phyloP scores from a whole-genome alignment of 78 protist species.

The Planoprotostelium fungivorum region DNA sequence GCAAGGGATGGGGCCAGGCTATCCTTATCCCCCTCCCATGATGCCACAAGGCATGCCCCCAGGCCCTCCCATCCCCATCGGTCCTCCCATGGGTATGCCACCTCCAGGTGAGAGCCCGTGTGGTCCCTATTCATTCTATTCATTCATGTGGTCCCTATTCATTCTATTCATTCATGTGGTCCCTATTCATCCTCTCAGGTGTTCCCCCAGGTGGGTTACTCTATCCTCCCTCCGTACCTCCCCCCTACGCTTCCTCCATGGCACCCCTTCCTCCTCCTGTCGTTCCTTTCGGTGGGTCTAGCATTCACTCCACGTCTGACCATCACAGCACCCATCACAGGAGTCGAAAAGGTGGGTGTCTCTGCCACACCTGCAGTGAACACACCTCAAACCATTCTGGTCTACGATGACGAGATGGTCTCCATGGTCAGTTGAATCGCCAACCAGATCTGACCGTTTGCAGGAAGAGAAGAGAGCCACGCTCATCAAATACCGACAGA shows the following conservation, averaged over 20 bases:
- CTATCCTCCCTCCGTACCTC: not conserved
- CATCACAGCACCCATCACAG: no score
- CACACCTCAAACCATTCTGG: not conserved
- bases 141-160: no score
- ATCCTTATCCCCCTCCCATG: not conserved
- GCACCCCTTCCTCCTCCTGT: not conserved
- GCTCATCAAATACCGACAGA: not conserved
- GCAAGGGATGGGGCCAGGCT: not conserved
- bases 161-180: no score
- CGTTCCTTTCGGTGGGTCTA: not conserved
- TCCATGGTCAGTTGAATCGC: not conserved
- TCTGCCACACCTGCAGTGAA: not conserved
- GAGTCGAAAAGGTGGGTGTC: no score
- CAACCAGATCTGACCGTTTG: not conserved
- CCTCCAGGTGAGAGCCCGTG: no score
- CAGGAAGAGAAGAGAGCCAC: not conserved
- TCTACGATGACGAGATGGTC: not conserved
- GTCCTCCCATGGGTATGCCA: not conserved
- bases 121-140: no score
- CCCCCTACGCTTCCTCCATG: not conserved
- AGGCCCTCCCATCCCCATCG: not conserved
- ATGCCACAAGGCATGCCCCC: not conserved
- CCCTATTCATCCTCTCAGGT: not conserved
- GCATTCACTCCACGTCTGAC: no score
- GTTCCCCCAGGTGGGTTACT: no score